Conservation (phyloP, 305 asterid genomes). For the Ruellia speciosa region DNA sequence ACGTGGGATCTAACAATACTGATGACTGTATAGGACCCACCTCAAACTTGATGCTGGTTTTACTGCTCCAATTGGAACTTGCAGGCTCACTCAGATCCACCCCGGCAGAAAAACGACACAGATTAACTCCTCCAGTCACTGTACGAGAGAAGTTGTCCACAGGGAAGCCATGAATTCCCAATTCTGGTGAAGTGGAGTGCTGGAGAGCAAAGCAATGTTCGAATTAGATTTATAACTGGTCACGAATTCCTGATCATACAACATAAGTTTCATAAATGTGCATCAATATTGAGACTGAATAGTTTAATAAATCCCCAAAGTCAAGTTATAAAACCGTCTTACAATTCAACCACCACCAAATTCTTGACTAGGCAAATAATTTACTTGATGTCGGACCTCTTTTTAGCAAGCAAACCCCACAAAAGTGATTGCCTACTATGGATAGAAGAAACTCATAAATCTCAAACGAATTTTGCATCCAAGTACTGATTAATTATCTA, state of each 20-base stretch:
- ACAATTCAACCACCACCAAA: neutral
- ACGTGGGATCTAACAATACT: conserved; percentile 11
- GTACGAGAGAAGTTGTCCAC: conserved; percentile 78
- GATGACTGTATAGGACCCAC: conserved; percentile 30
- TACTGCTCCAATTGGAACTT: conserved; percentile 90
- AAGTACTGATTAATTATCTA: neutral
- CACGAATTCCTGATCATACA: conserved; percentile 10
- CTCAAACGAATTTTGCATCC: neutral
- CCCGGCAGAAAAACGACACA: conserved; percentile 77
- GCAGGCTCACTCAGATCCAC: conserved; percentile 88
- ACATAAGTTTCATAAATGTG: neutral
- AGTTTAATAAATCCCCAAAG: too few species aligned
- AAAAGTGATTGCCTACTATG: neutral
- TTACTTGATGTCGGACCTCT: conserved; percentile 6
- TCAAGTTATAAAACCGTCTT: too few species aligned
- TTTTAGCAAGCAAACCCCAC: conserved; percentile 12
- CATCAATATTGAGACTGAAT: neutral
- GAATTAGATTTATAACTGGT: conserved; percentile 18
- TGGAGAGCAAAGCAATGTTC: conserved; percentile 32
- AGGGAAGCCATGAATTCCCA: conserved; percentile 81
- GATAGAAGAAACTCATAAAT: neutral
- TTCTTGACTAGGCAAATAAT: neutral
- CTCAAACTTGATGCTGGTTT: conserved; percentile 86
- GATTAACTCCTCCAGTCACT: conserved; percentile 81
- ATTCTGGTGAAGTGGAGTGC: conserved; percentile 87